phyloP scores from a whole-genome alignment of 371 early-diverging fungal species.

The Apophysomyces variabilis region DNA sequence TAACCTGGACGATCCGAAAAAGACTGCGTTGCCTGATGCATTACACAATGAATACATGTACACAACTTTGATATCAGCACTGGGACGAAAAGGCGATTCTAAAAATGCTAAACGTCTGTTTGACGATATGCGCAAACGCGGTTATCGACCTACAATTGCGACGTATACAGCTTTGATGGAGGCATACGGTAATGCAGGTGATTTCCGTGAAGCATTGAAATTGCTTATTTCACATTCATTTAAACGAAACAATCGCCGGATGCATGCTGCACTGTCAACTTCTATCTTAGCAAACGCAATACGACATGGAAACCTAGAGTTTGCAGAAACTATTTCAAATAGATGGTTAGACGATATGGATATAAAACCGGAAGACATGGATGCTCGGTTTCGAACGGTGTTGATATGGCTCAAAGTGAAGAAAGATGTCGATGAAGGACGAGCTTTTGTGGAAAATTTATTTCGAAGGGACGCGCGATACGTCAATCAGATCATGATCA shows the following conservation, averaged over 20 bases:
- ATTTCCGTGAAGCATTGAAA: conserved; percentile 30
- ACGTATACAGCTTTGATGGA: conserved; percentile 43
- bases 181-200: conserved; percentile 43
- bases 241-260: conserved; percentile 9
- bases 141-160: conserved; percentile 33
- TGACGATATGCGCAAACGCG: conserved; percentile 39
- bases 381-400: conserved; percentile 34
- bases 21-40: conserved; percentile 12
- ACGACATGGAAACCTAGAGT: conserved; percentile 26
- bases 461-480: conserved; percentile 16
- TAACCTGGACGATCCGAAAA: neutral
- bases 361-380: conserved; percentile 21
- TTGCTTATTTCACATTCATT: conserved; percentile 19
- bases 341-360: conserved; percentile 18
- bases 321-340: conserved; percentile 24
- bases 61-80: conserved; percentile 45
- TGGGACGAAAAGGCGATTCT: conserved; percentile 37
- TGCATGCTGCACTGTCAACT: conserved; percentile 28
- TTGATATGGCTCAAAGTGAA: conserved; percentile 40
- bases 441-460: conserved; percentile 30
- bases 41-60: conserved; percentile 44
- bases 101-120: conserved; percentile 35
- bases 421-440: conserved; percentile 28
- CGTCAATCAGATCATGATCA: conserved; percentile 46
- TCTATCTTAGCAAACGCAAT: conserved; percentile 41